Percentiles rank a stretch among this genome's conserved stretches.
These are phyloP conservation scores for Claviceps paspali DNA, from an alignment of 2,329 filamentous ascomycete genomes.

Conservation along the genomic window DNA sequence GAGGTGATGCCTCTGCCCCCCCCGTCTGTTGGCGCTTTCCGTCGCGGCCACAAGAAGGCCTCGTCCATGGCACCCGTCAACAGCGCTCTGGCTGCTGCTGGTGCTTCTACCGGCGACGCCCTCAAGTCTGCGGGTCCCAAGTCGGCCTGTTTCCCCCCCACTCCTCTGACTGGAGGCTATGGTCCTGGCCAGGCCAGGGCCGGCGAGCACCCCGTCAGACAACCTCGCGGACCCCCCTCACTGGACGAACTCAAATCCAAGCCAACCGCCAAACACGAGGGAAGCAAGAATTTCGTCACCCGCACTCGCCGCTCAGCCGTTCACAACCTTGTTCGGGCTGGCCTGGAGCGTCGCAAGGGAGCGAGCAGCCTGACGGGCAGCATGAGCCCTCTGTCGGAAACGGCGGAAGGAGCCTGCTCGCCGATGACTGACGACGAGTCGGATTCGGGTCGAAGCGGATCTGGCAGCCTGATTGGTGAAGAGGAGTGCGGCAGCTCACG, in stretches of 20 bases:
- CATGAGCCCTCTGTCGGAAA: conserved; percentile 83
- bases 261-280: conserved; percentile 84
- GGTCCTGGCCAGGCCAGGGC: conserved; percentile 85
- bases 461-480: conserved; percentile 67
- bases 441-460: conserved; percentile 55
- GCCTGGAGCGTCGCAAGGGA: conserved; percentile 69
- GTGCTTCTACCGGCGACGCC: conserved; percentile 25
- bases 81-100: conserved; percentile 27
- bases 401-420: conserved; percentile 49
- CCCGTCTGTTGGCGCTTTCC: conserved; percentile 82
- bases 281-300: conserved; percentile 92
- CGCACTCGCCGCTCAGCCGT: conserved; percentile 86
- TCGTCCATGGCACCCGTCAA: conserved; percentile 56
- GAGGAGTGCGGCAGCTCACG: conserved; percentile 56
- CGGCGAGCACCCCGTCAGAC: conserved; percentile 85
- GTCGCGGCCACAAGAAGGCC: conserved; percentile 84
- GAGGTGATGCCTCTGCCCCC: conserved; percentile 61
- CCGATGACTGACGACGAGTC: conserved; percentile 60
- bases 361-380: conserved; percentile 58
- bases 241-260: conserved; percentile 82
- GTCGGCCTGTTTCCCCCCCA: conserved; percentile 64
- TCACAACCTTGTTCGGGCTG: conserved; percentile 79
- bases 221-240: conserved; percentile 81
- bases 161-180: conserved; percentile 71
- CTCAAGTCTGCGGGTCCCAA: conserved; percentile 56